Percentiles rank a stretch among this genome's conserved stretches.
Evolutionary conservation across 2,329 filamentous ascomycete genomes (phyloP).

Genomic region (Tolypocladium guangdongense): DNA sequence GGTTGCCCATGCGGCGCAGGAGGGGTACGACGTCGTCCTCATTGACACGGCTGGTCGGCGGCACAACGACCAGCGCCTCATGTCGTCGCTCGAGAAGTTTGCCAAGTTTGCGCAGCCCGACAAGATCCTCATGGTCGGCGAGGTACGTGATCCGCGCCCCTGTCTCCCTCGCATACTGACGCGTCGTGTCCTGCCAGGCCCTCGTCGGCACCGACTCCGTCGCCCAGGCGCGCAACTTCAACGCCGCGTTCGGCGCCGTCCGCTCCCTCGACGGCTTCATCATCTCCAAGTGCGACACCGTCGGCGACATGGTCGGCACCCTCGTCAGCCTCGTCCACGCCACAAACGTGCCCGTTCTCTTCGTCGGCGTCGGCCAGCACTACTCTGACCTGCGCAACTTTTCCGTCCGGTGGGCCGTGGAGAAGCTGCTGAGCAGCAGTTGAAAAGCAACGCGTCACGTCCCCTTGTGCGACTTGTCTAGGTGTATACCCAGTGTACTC

Average conservation of each 20-base stretch:
- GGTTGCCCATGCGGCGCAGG: slow-evolving; percentile 63
- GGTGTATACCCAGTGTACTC: background rate
- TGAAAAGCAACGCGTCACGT: slow-evolving; percentile 12
- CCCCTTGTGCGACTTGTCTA: too few species aligned
- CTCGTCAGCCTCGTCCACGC: slow-evolving; percentile 96
- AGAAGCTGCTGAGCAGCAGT: slow-evolving; percentile 47
- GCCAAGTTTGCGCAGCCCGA: slow-evolving; percentile 92
- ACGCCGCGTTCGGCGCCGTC: slow-evolving; percentile 74
- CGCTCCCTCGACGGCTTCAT: slow-evolving; percentile 89
- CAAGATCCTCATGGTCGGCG: slow-evolving; percentile 93
- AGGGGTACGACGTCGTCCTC: slow-evolving; percentile 82
- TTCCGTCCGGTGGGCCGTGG: slow-evolving; percentile 59
- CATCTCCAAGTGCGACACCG: slow-evolving; percentile 96
- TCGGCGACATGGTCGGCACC: slow-evolving; percentile 97
- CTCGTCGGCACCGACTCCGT: slow-evolving; percentile 93
- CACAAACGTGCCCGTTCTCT: slow-evolving; percentile 90
- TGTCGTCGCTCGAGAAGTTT: slow-evolving; percentile 96
- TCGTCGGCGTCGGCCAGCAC: slow-evolving; percentile 66
- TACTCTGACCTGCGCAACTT: slow-evolving; percentile 59
- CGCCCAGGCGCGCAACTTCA: slow-evolving; percentile 93
- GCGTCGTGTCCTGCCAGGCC: slow-evolving; percentile 35
- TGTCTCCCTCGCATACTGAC: background rate
- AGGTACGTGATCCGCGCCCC: slow-evolving; percentile 22
- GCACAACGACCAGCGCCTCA: slow-evolving; percentile 91
- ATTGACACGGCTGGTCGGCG: slow-evolving; percentile 93